Conservation (phyloP, 192 early-diverging fungal genomes). For the Irineochytrium annulatum region DNA sequence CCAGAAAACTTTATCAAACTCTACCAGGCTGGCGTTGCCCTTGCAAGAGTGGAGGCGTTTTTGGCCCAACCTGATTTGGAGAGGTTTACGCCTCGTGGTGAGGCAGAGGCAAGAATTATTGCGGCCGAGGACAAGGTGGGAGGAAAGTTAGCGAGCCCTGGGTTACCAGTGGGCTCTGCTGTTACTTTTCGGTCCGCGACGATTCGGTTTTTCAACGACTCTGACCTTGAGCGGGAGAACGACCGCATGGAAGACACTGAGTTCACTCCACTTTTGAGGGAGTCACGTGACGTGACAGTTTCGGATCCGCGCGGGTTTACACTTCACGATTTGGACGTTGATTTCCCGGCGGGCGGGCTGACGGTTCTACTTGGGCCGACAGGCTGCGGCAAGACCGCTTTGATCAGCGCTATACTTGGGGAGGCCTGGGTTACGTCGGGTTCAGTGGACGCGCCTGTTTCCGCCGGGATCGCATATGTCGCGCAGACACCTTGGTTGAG, state of each 20-base stretch:
- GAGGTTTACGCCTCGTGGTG: conserved; percentile 9
- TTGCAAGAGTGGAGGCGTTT: conserved; percentile 64
- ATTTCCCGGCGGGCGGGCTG: conserved; percentile 32
- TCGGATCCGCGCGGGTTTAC: too few species aligned
- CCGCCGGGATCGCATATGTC: conserved; percentile 64
- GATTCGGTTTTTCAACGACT: too few species aligned
- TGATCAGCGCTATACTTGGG: conserved; percentile 65
- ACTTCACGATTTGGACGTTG: conserved; percentile 12
- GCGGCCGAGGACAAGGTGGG: neutral
- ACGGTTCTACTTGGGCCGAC: conserved; percentile 54
- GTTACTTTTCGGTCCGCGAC: too few species aligned
- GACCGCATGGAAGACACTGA: too few species aligned
- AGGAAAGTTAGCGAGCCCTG: too few species aligned
- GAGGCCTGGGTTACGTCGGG: conserved; percentile 47
- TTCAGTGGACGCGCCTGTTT: conserved; percentile 12
- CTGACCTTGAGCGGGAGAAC: too few species aligned
- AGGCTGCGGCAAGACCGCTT: conserved; percentile 62
- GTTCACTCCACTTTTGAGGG: too few species aligned
- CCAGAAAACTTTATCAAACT: conserved; percentile 55
- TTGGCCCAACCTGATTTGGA: conserved; percentile 68
- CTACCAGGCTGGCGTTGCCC: conserved; percentile 44
- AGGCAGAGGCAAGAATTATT: too few species aligned
- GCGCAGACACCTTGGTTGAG: conserved; percentile 65
- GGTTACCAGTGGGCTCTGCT: too few species aligned
- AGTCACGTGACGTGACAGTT: too few species aligned